phyloP scores from a whole-genome alignment of 495 filamentous ascomycete genomes.

The Acidomyces sp. region DNA sequence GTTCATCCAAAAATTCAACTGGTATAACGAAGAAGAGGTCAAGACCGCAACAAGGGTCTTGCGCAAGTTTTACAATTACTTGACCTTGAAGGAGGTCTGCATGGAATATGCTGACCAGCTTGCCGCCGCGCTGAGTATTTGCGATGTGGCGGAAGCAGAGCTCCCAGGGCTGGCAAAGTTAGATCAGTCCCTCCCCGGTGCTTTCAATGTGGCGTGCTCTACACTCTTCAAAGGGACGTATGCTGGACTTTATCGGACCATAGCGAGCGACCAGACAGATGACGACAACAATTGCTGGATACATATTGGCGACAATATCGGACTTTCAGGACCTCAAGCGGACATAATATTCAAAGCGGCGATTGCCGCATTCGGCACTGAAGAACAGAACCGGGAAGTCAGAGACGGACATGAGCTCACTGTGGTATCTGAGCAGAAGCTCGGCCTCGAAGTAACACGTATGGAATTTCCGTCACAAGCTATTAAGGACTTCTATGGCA shows the following conservation, averaged over 20 bases:
- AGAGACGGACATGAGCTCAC: conserved; percentile 19
- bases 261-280: not conserved
- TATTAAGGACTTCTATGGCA: conserved; percentile 33
- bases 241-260: conserved; percentile 22
- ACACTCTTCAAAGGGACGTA: conserved; percentile 44
- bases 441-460: conserved; percentile 46
- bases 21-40: conserved; percentile 35
- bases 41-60: conserved; percentile 47
- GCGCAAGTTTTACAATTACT: conserved; percentile 79
- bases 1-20: conserved; percentile 34
- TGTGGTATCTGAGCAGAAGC: conserved; percentile 30
- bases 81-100: conserved; percentile 71
- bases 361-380: conserved; percentile 27
- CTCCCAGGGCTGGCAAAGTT: conserved; percentile 43
- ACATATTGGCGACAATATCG: conserved; percentile 19
- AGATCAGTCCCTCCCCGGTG: conserved; percentile 45
- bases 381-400: conserved; percentile 20
- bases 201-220: conserved; percentile 58
- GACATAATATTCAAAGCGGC: conserved; percentile 30
- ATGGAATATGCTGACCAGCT: conserved; percentile 62
- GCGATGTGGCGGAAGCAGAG: conserved; percentile 55
- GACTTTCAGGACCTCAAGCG: conserved; percentile 23
- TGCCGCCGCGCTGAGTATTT: conserved; percentile 49
- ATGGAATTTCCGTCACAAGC: conserved; percentile 33
- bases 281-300: conserved; percentile 28